These are phyloP conservation scores for Fusarium clavum DNA, from an alignment of 2,329 filamentous ascomycete genomes.

Conservation along the genomic window DNA sequence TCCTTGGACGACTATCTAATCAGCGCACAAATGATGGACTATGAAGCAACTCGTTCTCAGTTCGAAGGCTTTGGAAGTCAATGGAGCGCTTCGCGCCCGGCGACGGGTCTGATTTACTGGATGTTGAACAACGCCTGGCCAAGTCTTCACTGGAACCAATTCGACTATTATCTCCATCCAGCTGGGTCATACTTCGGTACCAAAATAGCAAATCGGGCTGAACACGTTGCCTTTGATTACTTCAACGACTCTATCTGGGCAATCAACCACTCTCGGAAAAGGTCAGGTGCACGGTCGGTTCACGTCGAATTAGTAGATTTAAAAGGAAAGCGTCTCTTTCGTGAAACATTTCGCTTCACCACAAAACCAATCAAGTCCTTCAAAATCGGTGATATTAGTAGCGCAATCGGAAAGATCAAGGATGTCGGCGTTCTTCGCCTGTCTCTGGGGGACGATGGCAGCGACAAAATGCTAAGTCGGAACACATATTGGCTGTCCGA, in stretches of 20 bases:
- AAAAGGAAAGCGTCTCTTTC: neutral
- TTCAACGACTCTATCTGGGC: neutral
- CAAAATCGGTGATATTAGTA: neutral
- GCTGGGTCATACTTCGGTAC: slow-evolving; percentile 1
- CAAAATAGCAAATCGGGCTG: neutral
- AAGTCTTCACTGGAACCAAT: slow-evolving; percentile 7
- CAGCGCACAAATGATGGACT: slow-evolving; percentile 5
- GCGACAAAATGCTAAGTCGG: neutral
- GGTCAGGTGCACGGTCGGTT: neutral
- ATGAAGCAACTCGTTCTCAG: neutral
- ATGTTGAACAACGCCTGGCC: slow-evolving; percentile 9
- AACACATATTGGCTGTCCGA: neutral
- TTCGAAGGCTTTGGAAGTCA: neutral
- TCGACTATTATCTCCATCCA: slow-evolving; percentile 1
- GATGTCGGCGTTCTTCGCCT: neutral
- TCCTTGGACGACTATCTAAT: slow-evolving; percentile 1
- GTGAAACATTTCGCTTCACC: neutral
- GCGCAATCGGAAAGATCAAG: neutral
- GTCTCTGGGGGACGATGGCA: neutral
- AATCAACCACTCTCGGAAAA: neutral
- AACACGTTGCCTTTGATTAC: neutral
- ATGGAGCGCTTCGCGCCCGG: neutral
- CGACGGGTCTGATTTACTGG: neutral
- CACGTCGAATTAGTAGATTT: neutral
- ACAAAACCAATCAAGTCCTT: neutral